These are phyloP conservation scores for Cryptococcus sp. DNA, from an alignment of 1,284 basidiomycete genomes.

Conservation along the genomic window DNA sequence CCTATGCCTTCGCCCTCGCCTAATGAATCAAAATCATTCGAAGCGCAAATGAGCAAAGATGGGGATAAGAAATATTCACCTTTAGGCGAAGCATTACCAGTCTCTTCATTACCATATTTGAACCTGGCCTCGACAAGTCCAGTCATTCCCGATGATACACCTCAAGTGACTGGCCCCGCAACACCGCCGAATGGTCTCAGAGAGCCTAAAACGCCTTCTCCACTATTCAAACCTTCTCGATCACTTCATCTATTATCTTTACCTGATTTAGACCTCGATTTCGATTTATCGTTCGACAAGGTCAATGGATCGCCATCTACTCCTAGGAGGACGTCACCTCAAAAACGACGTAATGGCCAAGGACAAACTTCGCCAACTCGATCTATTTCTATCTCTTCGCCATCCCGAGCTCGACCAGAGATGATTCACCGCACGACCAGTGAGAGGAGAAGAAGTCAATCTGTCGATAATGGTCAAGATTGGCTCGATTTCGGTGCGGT, in stretches of 20 bases:
- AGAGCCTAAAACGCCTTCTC: neutral
- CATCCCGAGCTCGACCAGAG: conserved; percentile 11
- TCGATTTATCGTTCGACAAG: conserved; percentile 38
- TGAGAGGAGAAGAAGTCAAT: conserved; percentile 28
- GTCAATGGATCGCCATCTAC: conserved; percentile 31
- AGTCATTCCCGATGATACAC: neutral
- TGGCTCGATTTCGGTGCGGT: neutral
- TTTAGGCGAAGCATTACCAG: conserved; percentile 15
- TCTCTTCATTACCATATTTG: conserved; percentile 24
- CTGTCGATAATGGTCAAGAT: conserved; percentile 23
- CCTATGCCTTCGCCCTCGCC: conserved; percentile 4
- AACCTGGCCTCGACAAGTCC: conserved; percentile 2
- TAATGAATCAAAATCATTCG: conserved; percentile 6
- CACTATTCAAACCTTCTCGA: conserved; percentile 17
- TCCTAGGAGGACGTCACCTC: conserved; percentile 23
- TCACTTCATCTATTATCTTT: conserved; percentile 39
- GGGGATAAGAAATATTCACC: neutral
- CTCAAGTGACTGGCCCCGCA: conserved; percentile 7
- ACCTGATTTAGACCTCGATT: conserved; percentile 44
- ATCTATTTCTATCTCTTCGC: conserved; percentile 7
- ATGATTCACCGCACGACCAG: conserved; percentile 3
- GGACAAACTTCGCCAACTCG: neutral
- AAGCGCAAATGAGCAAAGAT: neutral
- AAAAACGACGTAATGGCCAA: conserved; percentile 8
- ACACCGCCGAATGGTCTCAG: conserved; percentile 4